phyloP scores from a whole-genome alignment of 2,329 filamentous ascomycete genomes.

The Metarhizium humberi region DNA sequence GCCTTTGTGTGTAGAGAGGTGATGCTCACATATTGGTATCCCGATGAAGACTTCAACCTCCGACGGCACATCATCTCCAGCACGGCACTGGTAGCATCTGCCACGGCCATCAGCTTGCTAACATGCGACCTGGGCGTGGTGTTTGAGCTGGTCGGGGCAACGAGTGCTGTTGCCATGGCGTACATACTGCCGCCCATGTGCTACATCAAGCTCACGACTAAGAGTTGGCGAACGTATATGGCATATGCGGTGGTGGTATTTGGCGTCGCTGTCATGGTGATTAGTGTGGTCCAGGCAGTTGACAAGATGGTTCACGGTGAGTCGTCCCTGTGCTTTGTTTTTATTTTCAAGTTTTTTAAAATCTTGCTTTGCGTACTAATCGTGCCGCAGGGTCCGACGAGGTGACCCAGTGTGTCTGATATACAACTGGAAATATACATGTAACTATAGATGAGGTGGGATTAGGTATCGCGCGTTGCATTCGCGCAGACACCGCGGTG shows the following conservation, averaged over 20 bases:
- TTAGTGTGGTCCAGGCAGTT: slow-evolving; percentile 66
- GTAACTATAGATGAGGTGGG: neutral
- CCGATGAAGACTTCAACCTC: slow-evolving; percentile 65
- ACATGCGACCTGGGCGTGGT: slow-evolving; percentile 92
- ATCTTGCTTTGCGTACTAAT: neutral
- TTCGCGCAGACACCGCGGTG: no score
- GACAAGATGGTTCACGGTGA: slow-evolving; percentile 53
- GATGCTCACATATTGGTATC: slow-evolving; percentile 77
- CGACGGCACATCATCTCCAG: slow-evolving; percentile 82
- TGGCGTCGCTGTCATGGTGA: slow-evolving; percentile 70
- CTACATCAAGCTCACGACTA: slow-evolving; percentile 83
- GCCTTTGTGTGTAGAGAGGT: slow-evolving; percentile 96
- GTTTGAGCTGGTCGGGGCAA: slow-evolving; percentile 93
- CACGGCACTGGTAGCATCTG: slow-evolving; percentile 67
- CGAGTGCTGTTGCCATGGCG: slow-evolving; percentile 84
- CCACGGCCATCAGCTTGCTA: slow-evolving; percentile 68
- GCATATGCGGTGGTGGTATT: slow-evolving; percentile 68
- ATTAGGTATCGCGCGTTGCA: no score
- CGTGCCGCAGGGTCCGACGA: slow-evolving; percentile 7
- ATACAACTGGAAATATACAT: neutral
- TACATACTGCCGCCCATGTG: slow-evolving; percentile 94
- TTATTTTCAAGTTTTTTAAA: neutral
- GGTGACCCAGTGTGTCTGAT: slow-evolving; percentile 7
- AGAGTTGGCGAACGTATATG: slow-evolving; percentile 64
- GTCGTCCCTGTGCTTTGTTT: slow-evolving; percentile 6